Conservation (phyloP, 441 rosid species). For the Pelargonium myrrhifolium region DNA sequence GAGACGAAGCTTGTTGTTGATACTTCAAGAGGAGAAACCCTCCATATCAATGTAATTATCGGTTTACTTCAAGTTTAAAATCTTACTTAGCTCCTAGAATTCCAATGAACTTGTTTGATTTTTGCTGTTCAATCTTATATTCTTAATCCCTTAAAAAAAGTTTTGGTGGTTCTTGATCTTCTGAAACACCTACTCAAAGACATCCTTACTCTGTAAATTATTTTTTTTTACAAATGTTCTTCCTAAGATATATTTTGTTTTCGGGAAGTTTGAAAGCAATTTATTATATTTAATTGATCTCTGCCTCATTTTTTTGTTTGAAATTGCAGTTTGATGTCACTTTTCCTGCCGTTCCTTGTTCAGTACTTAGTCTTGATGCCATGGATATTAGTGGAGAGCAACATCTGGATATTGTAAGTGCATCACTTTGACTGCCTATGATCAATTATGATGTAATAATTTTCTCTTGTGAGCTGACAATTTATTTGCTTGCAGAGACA, state of each 20-base stretch:
- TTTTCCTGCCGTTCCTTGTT: constrained; percentile 88
- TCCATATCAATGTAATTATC: constrained; percentile 65
- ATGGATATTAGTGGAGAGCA: constrained; percentile 96
- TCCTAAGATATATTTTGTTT: neutral
- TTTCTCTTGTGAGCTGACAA: neutral
- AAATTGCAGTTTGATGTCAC: constrained; percentile 74
- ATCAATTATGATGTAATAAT: neutral
- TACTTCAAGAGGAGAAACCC: constrained; percentile 81
- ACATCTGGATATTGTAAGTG: constrained; percentile 84
- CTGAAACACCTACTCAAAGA: neutral
- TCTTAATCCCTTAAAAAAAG: neutral
- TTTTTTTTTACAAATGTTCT: neutral
- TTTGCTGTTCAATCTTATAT: too few species aligned
- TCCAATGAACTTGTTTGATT: neutral
- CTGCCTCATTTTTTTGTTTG: neutral
- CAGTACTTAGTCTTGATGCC: constrained; percentile 86
- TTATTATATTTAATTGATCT: neutral
- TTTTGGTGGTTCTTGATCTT: neutral
- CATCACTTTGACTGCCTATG: neutral
- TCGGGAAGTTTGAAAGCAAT: neutral
- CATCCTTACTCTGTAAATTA: neutral
- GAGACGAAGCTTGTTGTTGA: constrained; percentile 89
- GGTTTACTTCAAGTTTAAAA: neutral
- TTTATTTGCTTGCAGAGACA: constrained; percentile 32
- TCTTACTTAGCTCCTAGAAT: neutral